Evolutionary conservation across 2,329 filamentous ascomycete genomes (phyloP).

Genomic region (Laburnicola sp.): DNA sequence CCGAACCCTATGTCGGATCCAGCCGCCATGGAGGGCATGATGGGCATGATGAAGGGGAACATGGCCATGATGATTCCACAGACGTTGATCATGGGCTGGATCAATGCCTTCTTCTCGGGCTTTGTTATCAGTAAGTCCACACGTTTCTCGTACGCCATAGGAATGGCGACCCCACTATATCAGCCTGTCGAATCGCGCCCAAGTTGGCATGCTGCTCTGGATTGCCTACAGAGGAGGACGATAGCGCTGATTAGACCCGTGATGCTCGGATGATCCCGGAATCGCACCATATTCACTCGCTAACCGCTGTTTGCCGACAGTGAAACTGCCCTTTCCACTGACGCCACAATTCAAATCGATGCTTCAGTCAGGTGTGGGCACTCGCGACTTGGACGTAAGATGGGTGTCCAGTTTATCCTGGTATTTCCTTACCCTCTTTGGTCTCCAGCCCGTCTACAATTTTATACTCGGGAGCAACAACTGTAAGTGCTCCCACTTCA

Average conservation of each 20-base stretch:
- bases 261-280: slow-evolving; percentile 1
- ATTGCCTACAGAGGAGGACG: not conserved
- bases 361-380: slow-evolving; percentile 95
- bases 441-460: slow-evolving; percentile 94
- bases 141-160: not conserved
- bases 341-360: slow-evolving; percentile 99
- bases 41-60: slow-evolving; percentile 99
- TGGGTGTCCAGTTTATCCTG: slow-evolving; percentile 99
- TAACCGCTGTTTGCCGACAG: slow-evolving; percentile 47
- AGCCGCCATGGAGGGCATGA: slow-evolving; percentile 98
- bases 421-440: slow-evolving; percentile 98
- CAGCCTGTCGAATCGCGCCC: not conserved
- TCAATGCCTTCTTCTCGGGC: slow-evolving; percentile 97
- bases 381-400: slow-evolving; percentile 91
- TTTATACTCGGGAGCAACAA: slow-evolving; percentile 96
- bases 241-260: not conserved
- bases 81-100: slow-evolving; percentile 99
- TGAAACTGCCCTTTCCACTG: slow-evolving; percentile 96
- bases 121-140: slow-evolving; percentile 86
- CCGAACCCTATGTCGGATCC: slow-evolving; percentile 96
- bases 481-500: slow-evolving; percentile 59
- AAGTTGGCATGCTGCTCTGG: not conserved
- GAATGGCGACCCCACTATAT: not conserved
- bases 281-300: slow-evolving; percentile 11
- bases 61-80: slow-evolving; percentile 99